Base-by-base conservation (phyloP, 176 grass and related monocot genomes). In the Secale cereale region DNA sequence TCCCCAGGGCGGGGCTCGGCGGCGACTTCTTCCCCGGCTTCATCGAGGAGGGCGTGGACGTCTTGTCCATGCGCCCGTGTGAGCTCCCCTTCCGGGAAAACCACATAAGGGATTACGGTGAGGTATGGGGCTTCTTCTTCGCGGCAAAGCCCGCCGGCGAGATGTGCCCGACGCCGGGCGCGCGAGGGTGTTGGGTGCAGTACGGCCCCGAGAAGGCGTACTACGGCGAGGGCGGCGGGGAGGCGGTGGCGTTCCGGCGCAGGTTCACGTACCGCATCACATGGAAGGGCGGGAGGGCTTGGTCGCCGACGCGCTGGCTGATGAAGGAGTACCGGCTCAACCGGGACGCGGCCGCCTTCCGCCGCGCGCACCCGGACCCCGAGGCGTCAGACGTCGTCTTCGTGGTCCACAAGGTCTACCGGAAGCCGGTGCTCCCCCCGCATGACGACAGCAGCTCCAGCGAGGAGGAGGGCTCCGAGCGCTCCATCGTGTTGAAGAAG, bases 311-410 rank as follows among this genome's bases (percentile, higher is more conserved):
- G 27, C 17, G 27, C 27, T 81, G 63, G 63, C 39, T 12, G 41
- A 68, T 81, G 62, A 33, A 81, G 62, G 78, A 81, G 60, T 80
- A 65, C 78, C 57, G n/a, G 27, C 62, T 81, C 60, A 64, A 81
- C 60, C 50, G 43, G 78, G 39, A 31, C 40, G 37, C 61, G 27
- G 3, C 61, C 2, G 40, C 61, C 62, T 81, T 66, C 77, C 36
- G 36, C 59, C 40, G 14, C 59, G 23, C 13, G 33, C 54, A 40
- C 10, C 8, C 16, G 5, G 25, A 81, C 28, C 78, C 40, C n/a
- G 35, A 46, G 36, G 7, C 59, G 15, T 2, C 25, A 41, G 78
- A 31, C 62, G 39, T 67, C 8, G 62, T 52, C 27, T 67, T 29
- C 78, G 43, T 52, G 43, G 1, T 75, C 72, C 25, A 20, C 72